Evolutionary conservation across 805 yeast species (phyloP).

Genomic region (Metschnikowia picachoensis): DNA sequence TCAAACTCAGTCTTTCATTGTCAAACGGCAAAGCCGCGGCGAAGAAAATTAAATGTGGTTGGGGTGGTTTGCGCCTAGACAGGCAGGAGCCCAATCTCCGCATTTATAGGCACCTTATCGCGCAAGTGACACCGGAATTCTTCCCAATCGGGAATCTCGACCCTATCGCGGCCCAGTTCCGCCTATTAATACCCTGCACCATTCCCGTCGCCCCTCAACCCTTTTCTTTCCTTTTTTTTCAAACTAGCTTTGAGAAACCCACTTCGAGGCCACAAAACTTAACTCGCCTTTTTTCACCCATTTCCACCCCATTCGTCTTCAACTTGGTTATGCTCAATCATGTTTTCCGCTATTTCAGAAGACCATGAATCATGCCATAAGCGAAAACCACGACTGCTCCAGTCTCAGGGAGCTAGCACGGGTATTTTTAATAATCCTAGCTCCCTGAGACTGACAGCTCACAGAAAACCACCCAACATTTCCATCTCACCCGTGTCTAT

Average conservation of each 20-base stretch:
- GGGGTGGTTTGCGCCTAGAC: too few species aligned
- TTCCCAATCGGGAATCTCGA: conserved; percentile 7
- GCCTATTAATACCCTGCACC: conserved; percentile 10
- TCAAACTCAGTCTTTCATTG: too few species aligned
- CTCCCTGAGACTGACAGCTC: conserved; percentile 24
- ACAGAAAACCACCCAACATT: conserved; percentile 13
- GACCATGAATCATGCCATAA: conserved; percentile 29
- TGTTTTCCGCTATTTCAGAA: conserved; percentile 27
- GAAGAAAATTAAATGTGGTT: too few species aligned
- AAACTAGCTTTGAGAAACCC: background rate
- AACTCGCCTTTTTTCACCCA: background rate
- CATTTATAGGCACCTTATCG: background rate
- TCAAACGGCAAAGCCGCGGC: too few species aligned
- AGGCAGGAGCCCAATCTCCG: too few species aligned
- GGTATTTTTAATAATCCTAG: conserved; percentile 17
- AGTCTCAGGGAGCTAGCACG: conserved; percentile 32
- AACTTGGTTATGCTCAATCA: conserved; percentile 14
- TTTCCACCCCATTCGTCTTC: background rate
- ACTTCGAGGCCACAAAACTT: conserved; percentile 1
- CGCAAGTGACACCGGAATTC: background rate
- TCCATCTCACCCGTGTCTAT: conserved; percentile 18
- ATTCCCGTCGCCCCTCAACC: conserved; percentile 1
- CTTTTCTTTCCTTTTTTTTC: background rate
- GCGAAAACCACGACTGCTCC: conserved; percentile 37
- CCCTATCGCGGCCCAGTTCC: conserved; percentile 6